A percentile compares a stretch with the other conserved stretches of the same genome.
These are phyloP conservation scores for Pyrus pyrifolia DNA, from an alignment of 306 rosid species.

Conservation along the genomic window DNA sequence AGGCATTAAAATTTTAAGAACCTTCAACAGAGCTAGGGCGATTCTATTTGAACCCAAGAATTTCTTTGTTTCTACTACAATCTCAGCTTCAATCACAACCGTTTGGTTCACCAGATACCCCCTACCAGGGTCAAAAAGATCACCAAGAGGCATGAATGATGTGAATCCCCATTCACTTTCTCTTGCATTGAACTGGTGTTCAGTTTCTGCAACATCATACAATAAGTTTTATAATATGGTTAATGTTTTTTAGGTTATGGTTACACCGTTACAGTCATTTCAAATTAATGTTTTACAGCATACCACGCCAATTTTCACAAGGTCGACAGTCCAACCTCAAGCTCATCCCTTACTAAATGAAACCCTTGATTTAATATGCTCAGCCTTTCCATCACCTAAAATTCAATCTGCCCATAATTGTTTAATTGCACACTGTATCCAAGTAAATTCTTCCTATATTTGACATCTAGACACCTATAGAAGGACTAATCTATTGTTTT, in stretches of 20 bases:
- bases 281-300: neutral
- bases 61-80: slow-evolving; percentile 2
- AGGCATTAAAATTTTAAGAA: no score
- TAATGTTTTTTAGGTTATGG: no score
- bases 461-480: neutral
- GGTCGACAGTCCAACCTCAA: neutral
- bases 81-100: slow-evolving; percentile 75
- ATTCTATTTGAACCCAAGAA: no score
- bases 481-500: neutral
- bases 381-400: neutral
- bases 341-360: neutral
- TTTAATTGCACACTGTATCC: neutral
- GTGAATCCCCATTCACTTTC: slow-evolving; percentile 94
- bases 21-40: no score
- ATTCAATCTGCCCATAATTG: neutral
- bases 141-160: slow-evolving; percentile 78
- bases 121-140: slow-evolving; percentile 64
- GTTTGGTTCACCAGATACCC: slow-evolving; percentile 73
- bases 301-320: neutral
- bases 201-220: slow-evolving; percentile 54
- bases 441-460: neutral
- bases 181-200: slow-evolving; percentile 81
- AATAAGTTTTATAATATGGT: neutral
- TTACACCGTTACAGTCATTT: neutral
- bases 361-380: neutral